Percentiles rank a stretch among this genome's conserved stretches.
These are phyloP conservation scores for Xylariaceae sp. DNA, from an alignment of 2,329 filamentous ascomycete species.

Conservation along the genomic window DNA sequence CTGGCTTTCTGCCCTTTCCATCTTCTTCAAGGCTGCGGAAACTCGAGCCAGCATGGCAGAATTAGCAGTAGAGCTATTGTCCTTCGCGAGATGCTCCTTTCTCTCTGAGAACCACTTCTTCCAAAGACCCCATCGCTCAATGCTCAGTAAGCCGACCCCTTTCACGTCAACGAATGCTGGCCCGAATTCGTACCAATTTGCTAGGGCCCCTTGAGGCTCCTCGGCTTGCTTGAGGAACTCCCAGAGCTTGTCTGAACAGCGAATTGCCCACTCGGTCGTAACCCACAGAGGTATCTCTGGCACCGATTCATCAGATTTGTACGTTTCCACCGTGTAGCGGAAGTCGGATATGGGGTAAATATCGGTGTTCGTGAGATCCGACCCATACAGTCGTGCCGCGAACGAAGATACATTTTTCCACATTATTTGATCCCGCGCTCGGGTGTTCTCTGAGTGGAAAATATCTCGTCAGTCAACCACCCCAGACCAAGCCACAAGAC, in stretches of 20 bases:
- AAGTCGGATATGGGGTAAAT: neutral
- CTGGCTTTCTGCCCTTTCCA: too few species aligned
- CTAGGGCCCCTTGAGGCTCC: neutral
- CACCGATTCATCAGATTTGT: neutral
- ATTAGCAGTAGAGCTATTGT: too few species aligned
- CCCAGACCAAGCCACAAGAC: neutral
- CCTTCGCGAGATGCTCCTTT: neutral
- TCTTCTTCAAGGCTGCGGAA: too few species aligned
- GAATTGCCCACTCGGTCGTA: slow-evolving; percentile 2
- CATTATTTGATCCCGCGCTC: neutral
- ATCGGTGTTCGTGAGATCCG: neutral
- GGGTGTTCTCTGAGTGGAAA: neutral
- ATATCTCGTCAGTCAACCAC: neutral
- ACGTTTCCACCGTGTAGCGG: neutral
- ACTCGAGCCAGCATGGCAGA: too few species aligned
- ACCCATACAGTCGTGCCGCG: neutral
- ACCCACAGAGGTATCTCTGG: neutral
- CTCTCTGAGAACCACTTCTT: slow-evolving; percentile 1
- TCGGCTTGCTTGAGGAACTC: neutral
- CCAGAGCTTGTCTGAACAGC: neutral
- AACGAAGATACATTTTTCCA: slow-evolving; percentile 2
- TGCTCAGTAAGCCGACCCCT: neutral
- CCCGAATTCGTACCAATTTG: neutral
- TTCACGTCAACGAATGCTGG: neutral
- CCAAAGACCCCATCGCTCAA: slow-evolving; percentile 4